Evolutionary conservation across 164 flowering plant species (phyloP), one percentile per base, ranked within the genome.

Genomic region (Aristolochia californica): DNA sequence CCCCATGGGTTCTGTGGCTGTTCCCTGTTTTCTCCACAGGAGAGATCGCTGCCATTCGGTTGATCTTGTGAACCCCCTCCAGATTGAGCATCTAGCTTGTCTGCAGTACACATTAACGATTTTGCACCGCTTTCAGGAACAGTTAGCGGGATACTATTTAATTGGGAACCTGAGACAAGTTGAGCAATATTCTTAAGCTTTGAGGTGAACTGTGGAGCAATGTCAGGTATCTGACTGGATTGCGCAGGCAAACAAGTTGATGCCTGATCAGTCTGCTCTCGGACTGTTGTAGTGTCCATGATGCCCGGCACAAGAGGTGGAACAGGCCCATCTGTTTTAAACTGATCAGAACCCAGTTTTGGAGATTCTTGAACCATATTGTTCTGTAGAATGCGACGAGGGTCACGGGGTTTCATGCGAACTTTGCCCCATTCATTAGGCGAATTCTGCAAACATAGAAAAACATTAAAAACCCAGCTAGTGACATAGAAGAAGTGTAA

Each of bases 381-480:
- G 40, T 60, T 77, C 43, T 83, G 96, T 44, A 90, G 87, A 48
- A 79, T 60, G 53, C 96, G 96, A 5, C 99, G 97, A 62, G 99
- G 99, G 43, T 94, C 99, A 51, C 95, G 95, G 4, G 96, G 91
- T 68, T 94, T 94, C 99, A 94, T 90, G 57, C 94, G 88, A 23
- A 82, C 71, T 65, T 75, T 83, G 48, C 77, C 88, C 24, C 52
- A 28, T 38, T 88, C 91, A 61, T 72, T 87, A 77, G 75, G 79
- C 51, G 56, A 22, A 13, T 48, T 43, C 59, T 69, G 71, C 48
- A 13, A 13, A 61, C 57, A 22, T 4, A 64, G 27, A 48, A 59
- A 23, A 45, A 26, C 5, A 7, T 27, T 54, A 17, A 27, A 27
- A 28, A 20, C 54, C 24, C 7, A 12, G 1, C 10, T 1, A 34